Evolutionary conservation across 2,329 filamentous ascomycete species (phyloP), one percentile per base, ranked within the genome.

Genomic region (Aspergillus floridensis): DNA sequence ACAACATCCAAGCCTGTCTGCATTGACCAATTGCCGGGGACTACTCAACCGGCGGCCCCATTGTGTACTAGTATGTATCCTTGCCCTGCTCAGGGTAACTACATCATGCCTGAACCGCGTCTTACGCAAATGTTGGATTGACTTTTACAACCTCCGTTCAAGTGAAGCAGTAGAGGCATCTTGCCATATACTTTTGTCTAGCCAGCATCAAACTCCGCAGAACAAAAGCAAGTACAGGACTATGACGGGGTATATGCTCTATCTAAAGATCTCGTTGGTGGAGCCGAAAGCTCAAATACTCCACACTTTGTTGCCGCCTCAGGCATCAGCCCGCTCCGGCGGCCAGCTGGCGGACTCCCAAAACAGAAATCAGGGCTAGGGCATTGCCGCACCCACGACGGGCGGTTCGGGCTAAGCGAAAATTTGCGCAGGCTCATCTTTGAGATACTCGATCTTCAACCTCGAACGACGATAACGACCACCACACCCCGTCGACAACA

Each of bases 401-500:
- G 32, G 58, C 63, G 59, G 55, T 51, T 53, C 64, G 64, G 63
- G 71, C 67, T 74, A 77, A 78, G 75, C 76, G 76, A 78, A 75
- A 77, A 77, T 76, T 75, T 75, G 74, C 73, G 75, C 75, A 64
- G 68, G 63, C 65, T 67, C 68, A 64, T 70, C 63, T 60, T 44
- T 60, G 57, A 66, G 67, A 66, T 63, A 66, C 63, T 73, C 66
- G 70, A 72, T 72, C 73, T 72, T 70, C 70, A 74, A 72, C 70
- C 66, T 72, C 71, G 60, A 71, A 71, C 69, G 68, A 70, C 72
- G 70, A 73, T 73, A 71, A 68, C 73, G 70, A 76, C 69, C 70
- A 77, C 68, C 68, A 66, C 66, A 63, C 63, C 38, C 38, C 60
- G 67, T 70, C 72, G 70, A 73, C 75, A 75, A 86, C 81, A 86